Conservation (phyloP, 495 filamentous ascomycete genomes). For the Amorphotheca resinae region DNA sequence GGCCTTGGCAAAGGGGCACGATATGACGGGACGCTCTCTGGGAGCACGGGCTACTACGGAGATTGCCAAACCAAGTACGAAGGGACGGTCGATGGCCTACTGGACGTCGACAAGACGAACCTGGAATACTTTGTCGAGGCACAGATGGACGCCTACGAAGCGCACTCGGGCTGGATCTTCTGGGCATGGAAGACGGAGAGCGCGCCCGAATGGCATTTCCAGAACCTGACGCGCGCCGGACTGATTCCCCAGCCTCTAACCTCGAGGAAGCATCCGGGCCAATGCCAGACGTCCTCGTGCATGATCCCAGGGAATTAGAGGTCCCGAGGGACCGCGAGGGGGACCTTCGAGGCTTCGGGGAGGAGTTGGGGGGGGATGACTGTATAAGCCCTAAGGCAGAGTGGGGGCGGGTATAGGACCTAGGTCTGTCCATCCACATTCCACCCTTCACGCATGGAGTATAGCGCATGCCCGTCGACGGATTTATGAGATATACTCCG, state of each 20-base stretch:
- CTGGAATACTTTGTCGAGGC: slow-evolving; percentile 54
- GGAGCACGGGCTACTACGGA: slow-evolving; percentile 36
- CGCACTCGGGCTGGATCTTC: slow-evolving; percentile 60
- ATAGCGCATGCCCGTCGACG: no score
- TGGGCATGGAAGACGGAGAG: slow-evolving; percentile 80
- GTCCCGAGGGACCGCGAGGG: not conserved
- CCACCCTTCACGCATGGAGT: no score
- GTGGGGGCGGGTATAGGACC: no score
- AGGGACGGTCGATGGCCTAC: slow-evolving; percentile 41
- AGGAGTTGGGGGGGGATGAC: no score
- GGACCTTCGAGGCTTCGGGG: no score
- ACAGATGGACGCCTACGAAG: slow-evolving; percentile 64
- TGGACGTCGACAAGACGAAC: slow-evolving; percentile 40
- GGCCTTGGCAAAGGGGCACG: slow-evolving; percentile 55
- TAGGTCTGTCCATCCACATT: no score
- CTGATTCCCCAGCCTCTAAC: slow-evolving; percentile 20
- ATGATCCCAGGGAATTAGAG: slow-evolving; percentile 13
- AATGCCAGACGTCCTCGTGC: slow-evolving; percentile 14
- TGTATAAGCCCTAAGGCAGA: no score
- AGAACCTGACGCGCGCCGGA: slow-evolving; percentile 32
- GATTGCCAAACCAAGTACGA: slow-evolving; percentile 45
- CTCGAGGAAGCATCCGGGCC: slow-evolving; percentile 12
- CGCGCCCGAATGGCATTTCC: slow-evolving; percentile 81
- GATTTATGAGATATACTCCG: no score
- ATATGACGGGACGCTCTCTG: slow-evolving; percentile 51